Percentiles rank a stretch among this genome's conserved stretches.
phyloP scores from a whole-genome alignment of 2,329 filamentous ascomycete genomes.

The Calonectria pteridis region DNA sequence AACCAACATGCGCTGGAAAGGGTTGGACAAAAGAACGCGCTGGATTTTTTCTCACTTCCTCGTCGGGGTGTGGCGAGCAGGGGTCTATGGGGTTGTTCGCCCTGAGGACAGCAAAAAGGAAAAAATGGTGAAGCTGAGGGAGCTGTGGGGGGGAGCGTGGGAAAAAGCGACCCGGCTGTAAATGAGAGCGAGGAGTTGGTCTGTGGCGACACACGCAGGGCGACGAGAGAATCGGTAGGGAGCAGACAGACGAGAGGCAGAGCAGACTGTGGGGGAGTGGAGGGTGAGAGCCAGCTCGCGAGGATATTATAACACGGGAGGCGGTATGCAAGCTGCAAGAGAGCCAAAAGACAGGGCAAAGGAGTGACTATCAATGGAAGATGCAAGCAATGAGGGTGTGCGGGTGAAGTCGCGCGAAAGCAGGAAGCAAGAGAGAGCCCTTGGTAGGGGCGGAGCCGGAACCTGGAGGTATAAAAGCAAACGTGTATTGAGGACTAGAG shows the following conservation, averaged over 20 bases:
- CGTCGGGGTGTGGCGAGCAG: conserved; percentile 28
- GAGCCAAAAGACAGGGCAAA: conserved; percentile 37
- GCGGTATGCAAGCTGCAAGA: conserved; percentile 32
- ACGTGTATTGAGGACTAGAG: conserved; percentile 43
- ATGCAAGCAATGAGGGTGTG: conserved; percentile 39
- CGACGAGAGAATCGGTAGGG: conserved; percentile 20
- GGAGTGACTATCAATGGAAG: conserved; percentile 44
- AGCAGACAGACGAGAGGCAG: conserved; percentile 29
- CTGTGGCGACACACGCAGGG: conserved; percentile 20
- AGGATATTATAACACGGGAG: conserved; percentile 39
- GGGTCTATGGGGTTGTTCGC: conserved; percentile 36
- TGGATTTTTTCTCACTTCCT: conserved; percentile 27
- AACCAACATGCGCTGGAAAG: conserved; percentile 39
- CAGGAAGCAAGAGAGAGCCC: conserved; percentile 39
- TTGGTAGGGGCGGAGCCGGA: conserved; percentile 43
- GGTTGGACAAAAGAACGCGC: conserved; percentile 41
- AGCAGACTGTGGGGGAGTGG: conserved; percentile 26
- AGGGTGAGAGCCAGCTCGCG: conserved; percentile 34
- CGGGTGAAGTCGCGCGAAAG: conserved; percentile 42
- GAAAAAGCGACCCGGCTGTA: conserved; percentile 23
- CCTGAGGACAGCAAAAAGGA: conserved; percentile 30
- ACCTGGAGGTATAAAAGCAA: conserved; percentile 49
- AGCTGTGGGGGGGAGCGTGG: conserved; percentile 25
- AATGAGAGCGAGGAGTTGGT: conserved; percentile 46
- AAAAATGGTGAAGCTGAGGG: conserved; percentile 32